Base-by-base conservation (phyloP, 1,284 basidiomycete genomes). In the Austroboletus rostrupii region DNA sequence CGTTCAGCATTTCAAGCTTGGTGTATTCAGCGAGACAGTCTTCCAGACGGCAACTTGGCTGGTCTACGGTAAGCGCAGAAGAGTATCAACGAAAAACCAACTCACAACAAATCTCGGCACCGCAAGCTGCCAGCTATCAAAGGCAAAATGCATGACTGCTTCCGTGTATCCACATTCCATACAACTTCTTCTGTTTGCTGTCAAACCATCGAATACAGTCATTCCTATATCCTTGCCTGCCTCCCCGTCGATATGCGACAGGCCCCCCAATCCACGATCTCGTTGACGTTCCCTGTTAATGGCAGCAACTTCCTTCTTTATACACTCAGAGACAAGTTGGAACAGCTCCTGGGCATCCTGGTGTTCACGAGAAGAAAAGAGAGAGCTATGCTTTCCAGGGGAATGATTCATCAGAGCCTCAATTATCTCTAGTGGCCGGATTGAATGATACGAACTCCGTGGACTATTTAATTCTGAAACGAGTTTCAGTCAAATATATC, bases 311-410 rank as follows among this genome's bases (percentile, higher is more conserved):
- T 97, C 93, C 52, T 83, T 83, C 67, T 91, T 91, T 57, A 96
- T 77, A 41, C 84, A 89, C 64, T 94, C 91, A 1, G 92, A 88
- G 19, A 97, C 73, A 33, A 95, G 82, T 58, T 94, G 85, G 69
- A 95, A 96, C n/a, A 97, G 76, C 64, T 97, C 94, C 61, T 97
- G 94, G 3, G 93, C 93, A 67, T 97, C 93, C 70, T 97, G 93
- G 66, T 97, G 93, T 62, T 95, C 90, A 14, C 90, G 81, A 1
- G 90, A 91, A 52, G 81, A 81, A 61, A 96, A 85, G 7, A 95
- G 75, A 0, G 85, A 76, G 52, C 76, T 80, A 37, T 77, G 73
- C 39, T 77, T 80, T 53, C 78, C 76, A 36, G 75, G 70, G 38
- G 80, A 77, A 43, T 81, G 73, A 32, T 75, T 67, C 16, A 80